These are phyloP conservation scores for Helenozyma rhizophorensis DNA, from an alignment of 805 yeast species.

Conservation along the genomic window DNA sequence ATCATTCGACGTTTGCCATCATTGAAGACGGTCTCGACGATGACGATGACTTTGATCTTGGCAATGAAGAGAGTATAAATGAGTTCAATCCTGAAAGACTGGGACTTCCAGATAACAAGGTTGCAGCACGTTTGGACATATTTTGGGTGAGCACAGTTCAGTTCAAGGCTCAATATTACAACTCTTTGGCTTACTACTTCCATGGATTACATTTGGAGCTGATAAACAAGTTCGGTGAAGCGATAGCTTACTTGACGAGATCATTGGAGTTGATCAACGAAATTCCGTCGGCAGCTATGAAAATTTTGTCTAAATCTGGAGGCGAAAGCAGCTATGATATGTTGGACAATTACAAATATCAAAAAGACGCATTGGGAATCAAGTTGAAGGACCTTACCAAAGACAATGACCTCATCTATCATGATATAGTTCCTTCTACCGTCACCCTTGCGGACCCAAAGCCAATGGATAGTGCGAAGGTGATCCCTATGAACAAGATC, in stretches of 20 bases:
- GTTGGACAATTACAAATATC: conserved; percentile 38
- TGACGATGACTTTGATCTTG: conserved; percentile 8
- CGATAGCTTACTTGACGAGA: conserved; percentile 58
- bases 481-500: conserved; percentile 47
- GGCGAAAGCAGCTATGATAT: conserved; percentile 30
- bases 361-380: conserved; percentile 35
- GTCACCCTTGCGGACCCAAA: conserved; percentile 62
- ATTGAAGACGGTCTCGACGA: conserved; percentile 23
- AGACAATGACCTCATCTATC: conserved; percentile 89
- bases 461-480: conserved; percentile 63
- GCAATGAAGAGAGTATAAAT: conserved; percentile 6
- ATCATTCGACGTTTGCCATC: conserved; percentile 15
- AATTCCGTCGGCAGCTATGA: conserved; percentile 25
- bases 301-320: conserved; percentile 17
- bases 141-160: conserved; percentile 51
- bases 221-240: conserved; percentile 63
- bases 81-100: conserved; percentile 11
- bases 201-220: conserved; percentile 53
- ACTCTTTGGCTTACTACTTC: conserved; percentile 57
- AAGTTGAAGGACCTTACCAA: conserved; percentile 49
- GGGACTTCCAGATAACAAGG: conserved; percentile 10
- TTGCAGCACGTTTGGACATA: conserved; percentile 27
- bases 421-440: conserved; percentile 64
- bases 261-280: conserved; percentile 43
- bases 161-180: conserved; percentile 52